A percentile compares a stretch with the other conserved stretches of the same genome.
Evolutionary conservation across 805 yeast species (phyloP).

Genomic region (Zygosaccharomyces bisporus): DNA sequence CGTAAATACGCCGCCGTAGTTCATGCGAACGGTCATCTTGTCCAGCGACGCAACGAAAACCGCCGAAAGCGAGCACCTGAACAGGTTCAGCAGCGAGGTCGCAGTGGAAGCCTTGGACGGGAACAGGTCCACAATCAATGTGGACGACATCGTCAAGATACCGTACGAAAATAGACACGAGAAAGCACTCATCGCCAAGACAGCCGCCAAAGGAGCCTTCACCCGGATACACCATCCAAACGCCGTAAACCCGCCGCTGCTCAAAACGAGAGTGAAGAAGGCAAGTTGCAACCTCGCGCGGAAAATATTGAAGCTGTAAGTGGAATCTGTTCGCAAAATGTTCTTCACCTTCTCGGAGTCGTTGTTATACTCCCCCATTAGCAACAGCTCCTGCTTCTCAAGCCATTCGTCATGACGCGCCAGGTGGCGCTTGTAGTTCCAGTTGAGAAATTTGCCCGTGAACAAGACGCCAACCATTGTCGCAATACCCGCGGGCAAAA

Average conservation of each 20-base stretch:
- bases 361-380: slow-evolving; percentile 23
- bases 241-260: slow-evolving; percentile 42
- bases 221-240: slow-evolving; percentile 73
- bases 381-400: slow-evolving; percentile 13
- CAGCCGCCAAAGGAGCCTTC: slow-evolving; percentile 47
- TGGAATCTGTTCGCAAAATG: slow-evolving; percentile 23
- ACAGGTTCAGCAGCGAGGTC: slow-evolving; percentile 65
- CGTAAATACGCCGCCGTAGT: slow-evolving; percentile 73
- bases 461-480: slow-evolving; percentile 57
- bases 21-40: slow-evolving; percentile 54
- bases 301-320: slow-evolving; percentile 49
- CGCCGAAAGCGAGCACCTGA: slow-evolving; percentile 69
- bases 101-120: slow-evolving; percentile 72
- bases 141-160: slow-evolving; percentile 54
- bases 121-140: slow-evolving; percentile 68
- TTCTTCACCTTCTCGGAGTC: slow-evolving; percentile 19
- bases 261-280: slow-evolving; percentile 40
- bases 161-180: slow-evolving; percentile 58
- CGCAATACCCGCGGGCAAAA: slow-evolving; percentile 69
- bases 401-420: slow-evolving; percentile 25
- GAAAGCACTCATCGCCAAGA: slow-evolving; percentile 56
- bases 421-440: slow-evolving; percentile 33
- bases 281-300: slow-evolving; percentile 50
- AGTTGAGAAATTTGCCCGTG: slow-evolving; percentile 56
- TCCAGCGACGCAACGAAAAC: slow-evolving; percentile 63